Percentiles rank a stretch among this genome's conserved stretches.
phyloP scores from a whole-genome alignment of 2,329 filamentous ascomycete genomes.

The Fusarium nelsonii region DNA sequence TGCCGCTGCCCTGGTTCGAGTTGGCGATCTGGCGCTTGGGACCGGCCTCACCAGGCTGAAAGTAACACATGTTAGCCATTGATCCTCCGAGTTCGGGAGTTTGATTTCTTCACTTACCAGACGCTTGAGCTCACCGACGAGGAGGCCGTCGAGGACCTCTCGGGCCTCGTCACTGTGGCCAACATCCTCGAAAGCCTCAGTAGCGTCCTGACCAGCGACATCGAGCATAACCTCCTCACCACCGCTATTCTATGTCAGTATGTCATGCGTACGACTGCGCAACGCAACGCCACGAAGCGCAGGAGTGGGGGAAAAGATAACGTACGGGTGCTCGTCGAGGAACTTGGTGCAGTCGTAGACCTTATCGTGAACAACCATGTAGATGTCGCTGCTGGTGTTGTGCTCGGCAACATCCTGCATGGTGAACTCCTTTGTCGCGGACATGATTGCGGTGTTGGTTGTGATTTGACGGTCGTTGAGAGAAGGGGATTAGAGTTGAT shows the following conservation, averaged over 20 bases:
- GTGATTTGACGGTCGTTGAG: conserved; percentile 20
- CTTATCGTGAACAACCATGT: conserved; percentile 93
- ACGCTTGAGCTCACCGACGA: conserved; percentile 83
- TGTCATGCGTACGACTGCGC: conserved; percentile 3
- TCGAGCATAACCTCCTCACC: conserved; percentile 98
- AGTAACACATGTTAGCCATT: conserved; percentile 42
- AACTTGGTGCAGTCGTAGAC: conserved; percentile 92
- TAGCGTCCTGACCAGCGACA: conserved; percentile 94
- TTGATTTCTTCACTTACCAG: conserved; percentile 66
- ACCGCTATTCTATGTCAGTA: conserved; percentile 70
- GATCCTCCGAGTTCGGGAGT: not conserved
- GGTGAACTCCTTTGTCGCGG: conserved; percentile 69
- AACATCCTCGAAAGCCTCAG: conserved; percentile 98
- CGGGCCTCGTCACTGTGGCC: conserved; percentile 98
- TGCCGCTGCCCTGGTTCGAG: conserved; percentile 63
- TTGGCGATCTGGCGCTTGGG: conserved; percentile 67
- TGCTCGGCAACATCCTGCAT: conserved; percentile 86
- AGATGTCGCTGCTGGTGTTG: conserved; percentile 94
- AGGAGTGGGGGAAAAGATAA: conserved; percentile 43
- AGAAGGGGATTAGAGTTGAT: conserved; percentile 17
- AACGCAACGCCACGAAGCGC: not conserved
- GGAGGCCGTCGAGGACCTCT: conserved; percentile 85
- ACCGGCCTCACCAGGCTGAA: conserved; percentile 80
- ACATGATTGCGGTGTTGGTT: conserved; percentile 43
- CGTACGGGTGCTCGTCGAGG: conserved; percentile 94